Percentiles rank a stretch among this genome's conserved stretches.
These are phyloP conservation scores for Keithomyces neogunnii DNA, from an alignment of 2,329 filamentous ascomycete genomes.

Conservation along the genomic window DNA sequence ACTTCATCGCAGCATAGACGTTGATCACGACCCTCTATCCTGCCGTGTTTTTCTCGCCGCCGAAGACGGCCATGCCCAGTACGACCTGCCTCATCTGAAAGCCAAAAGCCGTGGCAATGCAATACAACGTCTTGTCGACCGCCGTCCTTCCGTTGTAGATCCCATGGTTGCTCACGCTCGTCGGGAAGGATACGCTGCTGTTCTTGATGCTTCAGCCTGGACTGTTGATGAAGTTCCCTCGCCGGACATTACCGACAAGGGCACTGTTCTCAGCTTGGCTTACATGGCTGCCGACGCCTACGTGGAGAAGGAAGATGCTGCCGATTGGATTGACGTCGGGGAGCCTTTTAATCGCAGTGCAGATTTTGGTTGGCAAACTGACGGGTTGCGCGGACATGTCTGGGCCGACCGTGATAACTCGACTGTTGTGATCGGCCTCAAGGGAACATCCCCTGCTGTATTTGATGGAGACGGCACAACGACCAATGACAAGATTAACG, in stretches of 20 bases:
- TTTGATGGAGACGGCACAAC: conserved; percentile 97
- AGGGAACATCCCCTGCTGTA: conserved; percentile 82
- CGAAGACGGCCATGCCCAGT: conserved; percentile 46
- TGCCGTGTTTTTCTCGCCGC: conserved; percentile 50
- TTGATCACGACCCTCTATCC: conserved; percentile 41
- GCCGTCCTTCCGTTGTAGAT: conserved; percentile 68
- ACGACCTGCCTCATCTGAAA: conserved; percentile 43
- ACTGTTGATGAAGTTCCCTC: conserved; percentile 67
- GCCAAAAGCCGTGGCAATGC: conserved; percentile 56
- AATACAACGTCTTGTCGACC: conserved; percentile 76
- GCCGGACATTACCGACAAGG: conserved; percentile 78
- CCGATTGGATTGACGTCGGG: conserved; percentile 78
- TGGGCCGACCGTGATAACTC: conserved; percentile 80
- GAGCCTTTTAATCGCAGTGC: conserved; percentile 74
- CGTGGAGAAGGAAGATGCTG: conserved; percentile 59
- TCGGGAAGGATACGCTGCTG: conserved; percentile 56
- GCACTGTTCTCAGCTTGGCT: conserved; percentile 75
- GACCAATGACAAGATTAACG: conserved; percentile 94
- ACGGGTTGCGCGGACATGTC: conserved; percentile 85
- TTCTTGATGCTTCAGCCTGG: conserved; percentile 70
- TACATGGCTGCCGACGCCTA: conserved; percentile 89
- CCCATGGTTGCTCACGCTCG: conserved; percentile 67
- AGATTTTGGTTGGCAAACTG: conserved; percentile 86
- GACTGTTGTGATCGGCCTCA: conserved; percentile 85
- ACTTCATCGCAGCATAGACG: conserved; percentile 69